Evolutionary conservation across 192 early-diverging fungal genomes (phyloP), one percentile per base, ranked within the genome.

Genomic region (Coemansia sp.): DNA sequence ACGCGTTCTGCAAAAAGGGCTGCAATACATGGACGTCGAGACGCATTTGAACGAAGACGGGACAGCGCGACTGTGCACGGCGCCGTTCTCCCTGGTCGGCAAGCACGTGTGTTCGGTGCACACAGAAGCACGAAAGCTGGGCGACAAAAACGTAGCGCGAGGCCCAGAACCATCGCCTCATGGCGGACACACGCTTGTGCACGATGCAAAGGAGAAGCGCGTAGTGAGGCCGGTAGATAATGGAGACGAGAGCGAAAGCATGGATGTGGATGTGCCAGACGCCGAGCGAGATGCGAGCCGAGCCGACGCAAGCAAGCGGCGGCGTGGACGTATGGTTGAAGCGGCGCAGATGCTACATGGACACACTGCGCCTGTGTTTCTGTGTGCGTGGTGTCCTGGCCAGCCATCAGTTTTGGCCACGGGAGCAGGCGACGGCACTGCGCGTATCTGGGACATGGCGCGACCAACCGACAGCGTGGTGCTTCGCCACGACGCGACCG

Each of bases 11-110:
- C 94, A 96, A 66, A 96, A 96, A 70, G 96, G 92, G 0, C 80
- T 98, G 35, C 90, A 90, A 67, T 96, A 95, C 69, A 85, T 88
- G 73, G 93, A 96, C 62, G 85, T 96, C 52, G 94, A 98, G 72
- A 82, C 87, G 1, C 96, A 98, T 67, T 72, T 91, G 45, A 90
- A 90, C 57, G 88, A 91, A 87, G 92, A 98, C 74, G 94, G 96
- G 15, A 85, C 88, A 4, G 79, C 73, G 9, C 56, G 70, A 1
- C 69, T 73, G 39, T 82, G 79, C 48, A 68, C 73, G 5, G 79
- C 79, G 41, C 79, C 79, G 8, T 82, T 82, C 39, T 67, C 70
- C 5, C 64, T 82, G 0, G 66, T 82, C 9, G 72, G 72, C 60
- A 76, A 76, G 51, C 79, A 82, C 57, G 66, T 69, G 22, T 82